Base-by-base conservation (phyloP, 2,329 filamentous ascomycete species). In the Karstenula rhodostoma region DNA sequence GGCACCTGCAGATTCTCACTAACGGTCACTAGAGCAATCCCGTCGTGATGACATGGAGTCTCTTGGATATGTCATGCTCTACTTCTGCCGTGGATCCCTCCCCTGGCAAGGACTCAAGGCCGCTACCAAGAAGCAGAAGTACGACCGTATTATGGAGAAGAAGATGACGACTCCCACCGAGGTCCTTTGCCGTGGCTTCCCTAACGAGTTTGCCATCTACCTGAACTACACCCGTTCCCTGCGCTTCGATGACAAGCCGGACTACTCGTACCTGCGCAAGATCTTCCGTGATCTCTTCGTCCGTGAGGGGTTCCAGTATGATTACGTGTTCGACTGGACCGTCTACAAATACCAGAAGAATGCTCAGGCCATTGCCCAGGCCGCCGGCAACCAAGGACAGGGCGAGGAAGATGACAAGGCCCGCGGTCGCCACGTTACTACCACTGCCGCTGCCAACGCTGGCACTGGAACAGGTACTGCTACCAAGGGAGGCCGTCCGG, bases 261-360 rank as follows among this genome's bases (percentile, higher is more conserved):
- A 99, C 81, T 99, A 99, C 86, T 97, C 93, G 69, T 99, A 99
- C 83, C 91, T 99, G 60, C 93, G 95, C 82, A 98, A 98, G 90
- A 98, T 99, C 83, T 99, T 99, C 92, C 94, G 95, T 66, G 95
- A 99, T 78, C 89, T 99, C 62, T 99, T 99, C 77, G 95, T 99
- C 70, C 93, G 95, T 65, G 95, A 98, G 82, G 95, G 94, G 58
- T 99, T 98, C 89, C 95, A 99, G 84, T 98, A 99, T 81, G 95
- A 99, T 82, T 98, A 99, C 74, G 95, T 99, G 73, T 99, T 99
- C 75, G 95, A 99, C 84, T 99, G 95, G 95, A 99, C 95, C 62
- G 95, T 98, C 75, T 98, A 97, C 89, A 98, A 98, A 86, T 97
- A 98, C 86, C 94, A 97, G 87, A 97, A 97, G 90, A 98, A 97